Conservation (phyloP, 1,284 basidiomycete genomes). For the Takashimella tepidaria region DNA sequence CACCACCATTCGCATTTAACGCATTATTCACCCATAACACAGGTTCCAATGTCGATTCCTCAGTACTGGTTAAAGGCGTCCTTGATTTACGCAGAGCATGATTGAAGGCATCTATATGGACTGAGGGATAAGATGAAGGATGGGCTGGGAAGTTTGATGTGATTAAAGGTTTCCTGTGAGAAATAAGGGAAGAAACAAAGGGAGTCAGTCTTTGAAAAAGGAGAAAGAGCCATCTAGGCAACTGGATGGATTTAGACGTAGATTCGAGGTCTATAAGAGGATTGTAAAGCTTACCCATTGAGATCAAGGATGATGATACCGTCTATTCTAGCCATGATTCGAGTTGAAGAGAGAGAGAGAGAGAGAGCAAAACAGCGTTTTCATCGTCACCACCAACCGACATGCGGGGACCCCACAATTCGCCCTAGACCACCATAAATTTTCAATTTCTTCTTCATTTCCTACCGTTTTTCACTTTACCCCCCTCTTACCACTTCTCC, state of each 20-base stretch:
- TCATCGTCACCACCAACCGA: no score
- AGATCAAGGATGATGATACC: slow-evolving; percentile 83
- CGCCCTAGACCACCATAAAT: no score
- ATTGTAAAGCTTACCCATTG: slow-evolving; percentile 64
- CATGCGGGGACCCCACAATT: no score
- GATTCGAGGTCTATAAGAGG: no score
- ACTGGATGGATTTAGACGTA: no score
- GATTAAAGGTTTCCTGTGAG: slow-evolving; percentile 70
- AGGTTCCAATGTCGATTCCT: slow-evolving; percentile 23
- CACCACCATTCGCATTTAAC: slow-evolving; percentile 15
- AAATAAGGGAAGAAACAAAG: no score
- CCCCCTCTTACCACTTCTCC: background rate
- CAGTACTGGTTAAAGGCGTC: slow-evolving; percentile 19
- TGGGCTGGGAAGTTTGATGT: slow-evolving; percentile 83
- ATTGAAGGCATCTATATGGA: slow-evolving; percentile 82
- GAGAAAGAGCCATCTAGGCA: no score
- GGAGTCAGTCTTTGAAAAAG: no score
- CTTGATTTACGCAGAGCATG: slow-evolving; percentile 59
- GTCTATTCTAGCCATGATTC: slow-evolving; percentile 57
- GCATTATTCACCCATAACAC: slow-evolving; percentile 45
- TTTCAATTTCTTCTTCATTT: no score
- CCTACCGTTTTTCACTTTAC: no score
- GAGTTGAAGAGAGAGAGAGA: no score
- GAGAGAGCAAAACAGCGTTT: no score
- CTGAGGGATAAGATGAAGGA: slow-evolving; percentile 68